Conservation (phyloP, 2,329 filamentous ascomycete species). For the Claviceps sp. region DNA sequence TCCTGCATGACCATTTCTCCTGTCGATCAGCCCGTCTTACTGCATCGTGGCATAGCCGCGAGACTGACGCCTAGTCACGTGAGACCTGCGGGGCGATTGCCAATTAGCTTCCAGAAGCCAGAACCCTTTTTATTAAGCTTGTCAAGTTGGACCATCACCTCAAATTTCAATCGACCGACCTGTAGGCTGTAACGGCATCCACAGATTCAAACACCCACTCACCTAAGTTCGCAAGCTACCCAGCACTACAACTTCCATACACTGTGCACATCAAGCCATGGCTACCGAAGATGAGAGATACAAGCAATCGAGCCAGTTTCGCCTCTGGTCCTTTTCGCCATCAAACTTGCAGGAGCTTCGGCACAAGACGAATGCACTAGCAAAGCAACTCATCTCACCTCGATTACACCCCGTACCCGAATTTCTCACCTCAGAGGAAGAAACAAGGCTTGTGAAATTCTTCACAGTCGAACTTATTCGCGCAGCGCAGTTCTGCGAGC, state of each 20-base stretch:
- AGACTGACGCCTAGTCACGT: conserved; percentile 3
- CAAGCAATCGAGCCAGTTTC: conserved; percentile 76
- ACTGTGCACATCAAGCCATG: conserved; percentile 32
- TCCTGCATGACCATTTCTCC: not conserved
- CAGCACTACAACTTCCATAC: not conserved
- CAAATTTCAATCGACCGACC: not conserved
- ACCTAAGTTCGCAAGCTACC: not conserved
- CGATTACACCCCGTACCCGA: conserved; percentile 50
- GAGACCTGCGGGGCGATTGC: conserved; percentile 4
- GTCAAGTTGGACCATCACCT: not conserved
- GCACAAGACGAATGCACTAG: conserved; percentile 64
- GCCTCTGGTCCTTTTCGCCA: conserved; percentile 83
- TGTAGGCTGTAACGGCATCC: not conserved
- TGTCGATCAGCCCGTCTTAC: not conserved
- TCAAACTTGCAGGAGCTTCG: conserved; percentile 59
- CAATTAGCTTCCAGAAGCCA: not conserved
- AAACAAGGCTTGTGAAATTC: conserved; percentile 66
- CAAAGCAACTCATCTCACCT: conserved; percentile 45
- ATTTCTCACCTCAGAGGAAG: conserved; percentile 72
- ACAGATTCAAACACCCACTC: not conserved
- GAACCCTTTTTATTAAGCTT: too few species aligned
- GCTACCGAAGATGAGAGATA: conserved; percentile 83
- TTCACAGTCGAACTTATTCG: conserved; percentile 51
- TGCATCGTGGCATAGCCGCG: not conserved
- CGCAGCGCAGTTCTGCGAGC: conserved; percentile 39